A percentile compares a stretch with the other conserved stretches of the same genome.
Conservation (phyloP, 345 rosid species). For the Camelina laxa region DNA sequence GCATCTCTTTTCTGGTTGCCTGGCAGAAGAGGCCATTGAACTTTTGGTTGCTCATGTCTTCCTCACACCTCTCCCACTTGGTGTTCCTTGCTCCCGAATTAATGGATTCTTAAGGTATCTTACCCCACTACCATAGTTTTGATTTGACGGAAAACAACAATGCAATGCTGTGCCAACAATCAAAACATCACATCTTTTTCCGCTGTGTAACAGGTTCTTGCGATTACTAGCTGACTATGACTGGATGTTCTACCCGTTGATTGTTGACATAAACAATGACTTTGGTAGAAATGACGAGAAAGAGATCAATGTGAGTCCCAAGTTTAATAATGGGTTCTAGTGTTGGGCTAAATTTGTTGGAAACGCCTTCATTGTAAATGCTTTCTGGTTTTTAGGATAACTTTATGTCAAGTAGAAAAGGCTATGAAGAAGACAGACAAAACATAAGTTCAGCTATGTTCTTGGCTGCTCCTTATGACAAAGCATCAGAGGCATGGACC, state of each 20-base stretch:
- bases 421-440: slow-evolving; percentile 53
- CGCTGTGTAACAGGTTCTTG: slow-evolving; percentile 66
- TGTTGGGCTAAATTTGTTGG: slow-evolving; percentile 19
- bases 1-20: slow-evolving; percentile 89
- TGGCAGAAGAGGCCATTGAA: slow-evolving; percentile 86
- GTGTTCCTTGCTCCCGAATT: slow-evolving; percentile 77
- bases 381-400: slow-evolving; percentile 54
- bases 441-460: slow-evolving; percentile 72
- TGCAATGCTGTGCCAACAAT: slow-evolving; percentile 8
- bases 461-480: slow-evolving; percentile 86
- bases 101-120: slow-evolving; percentile 84
- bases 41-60: slow-evolving; percentile 81
- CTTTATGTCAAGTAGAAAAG: slow-evolving; percentile 70
- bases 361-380: slow-evolving; percentile 15
- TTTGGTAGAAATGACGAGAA: slow-evolving; percentile 65
- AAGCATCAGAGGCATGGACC: slow-evolving; percentile 95
- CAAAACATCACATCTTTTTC: neutral
- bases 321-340: slow-evolving; percentile 16
- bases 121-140: slow-evolving; percentile 25
- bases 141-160: slow-evolving; percentile 11
- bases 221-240: slow-evolving; percentile 76
- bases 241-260: slow-evolving; percentile 80
- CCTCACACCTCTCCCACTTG: slow-evolving; percentile 79
- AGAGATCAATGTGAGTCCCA: slow-evolving; percentile 73
- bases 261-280: slow-evolving; percentile 86